Conservation (phyloP, 331 rosid genomes). For the Ulmus americana region DNA sequence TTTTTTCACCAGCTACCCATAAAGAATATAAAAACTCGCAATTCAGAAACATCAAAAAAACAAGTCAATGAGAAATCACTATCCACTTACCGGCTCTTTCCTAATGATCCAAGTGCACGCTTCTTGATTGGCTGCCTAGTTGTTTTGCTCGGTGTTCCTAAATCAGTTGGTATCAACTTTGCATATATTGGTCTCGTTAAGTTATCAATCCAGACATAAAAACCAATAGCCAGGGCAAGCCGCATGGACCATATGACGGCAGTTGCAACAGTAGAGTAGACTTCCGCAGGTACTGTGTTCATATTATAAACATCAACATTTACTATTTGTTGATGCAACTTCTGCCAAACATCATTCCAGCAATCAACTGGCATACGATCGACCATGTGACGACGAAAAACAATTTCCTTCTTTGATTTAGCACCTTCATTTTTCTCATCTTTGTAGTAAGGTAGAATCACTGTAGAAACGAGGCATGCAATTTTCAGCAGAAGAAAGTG, state of each 20-base stretch:
- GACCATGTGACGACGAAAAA: slow-evolving; percentile 73
- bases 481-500: slow-evolving; percentile 20
- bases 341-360: slow-evolving; percentile 96
- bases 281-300: slow-evolving; percentile 69
- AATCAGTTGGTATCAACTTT: slow-evolving; percentile 81
- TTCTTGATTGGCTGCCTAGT: slow-evolving; percentile 46
- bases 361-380: slow-evolving; percentile 88
- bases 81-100: slow-evolving; percentile 73
- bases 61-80: slow-evolving; percentile 15
- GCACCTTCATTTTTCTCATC: slow-evolving; percentile 39
- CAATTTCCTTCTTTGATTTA: slow-evolving; percentile 48
- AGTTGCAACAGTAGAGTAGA: slow-evolving; percentile 78
- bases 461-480: slow-evolving; percentile 36
- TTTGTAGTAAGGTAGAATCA: slow-evolving; percentile 80
- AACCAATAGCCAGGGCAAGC: slow-evolving; percentile 66
- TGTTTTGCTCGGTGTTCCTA: slow-evolving; percentile 60
- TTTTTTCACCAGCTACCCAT: background rate
- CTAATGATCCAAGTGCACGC: slow-evolving; percentile 81
- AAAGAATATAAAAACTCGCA: background rate
- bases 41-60: slow-evolving; percentile 10
- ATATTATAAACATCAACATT: slow-evolving; percentile 81
- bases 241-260: slow-evolving; percentile 94
- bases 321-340: slow-evolving; percentile 85
- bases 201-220: slow-evolving; percentile 82
- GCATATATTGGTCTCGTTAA: slow-evolving; percentile 82